These are phyloP conservation scores for Sequoiadendron giganteum DNA, from an alignment of 75 land plant species.

Conservation along the genomic window DNA sequence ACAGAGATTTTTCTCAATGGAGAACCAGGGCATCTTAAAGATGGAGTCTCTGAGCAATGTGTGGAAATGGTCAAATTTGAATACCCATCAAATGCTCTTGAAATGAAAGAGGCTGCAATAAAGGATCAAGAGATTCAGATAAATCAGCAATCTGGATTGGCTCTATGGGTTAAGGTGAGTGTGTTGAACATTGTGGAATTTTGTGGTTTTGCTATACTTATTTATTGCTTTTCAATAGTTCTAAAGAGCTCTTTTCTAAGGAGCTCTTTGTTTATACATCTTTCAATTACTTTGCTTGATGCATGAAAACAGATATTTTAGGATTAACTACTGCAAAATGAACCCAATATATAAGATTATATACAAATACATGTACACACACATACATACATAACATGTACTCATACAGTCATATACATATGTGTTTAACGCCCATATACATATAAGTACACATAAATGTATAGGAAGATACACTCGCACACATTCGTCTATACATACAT, in stretches of 20 bases:
- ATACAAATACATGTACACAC: too few species aligned
- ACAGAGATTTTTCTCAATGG: background rate
- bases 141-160: background rate
- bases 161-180: conserved; percentile 6
- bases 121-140: background rate
- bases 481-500: background rate
- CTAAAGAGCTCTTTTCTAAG: too few species aligned
- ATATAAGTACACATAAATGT: background rate
- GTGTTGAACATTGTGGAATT: background rate
- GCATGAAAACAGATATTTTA: background rate
- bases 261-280: background rate
- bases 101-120: background rate
- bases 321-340: background rate
- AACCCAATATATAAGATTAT: background rate
- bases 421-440: background rate
- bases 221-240: background rate
- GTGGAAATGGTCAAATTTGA: background rate
- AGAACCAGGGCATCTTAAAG: background rate
- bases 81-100: background rate
- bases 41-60: background rate
- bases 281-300: background rate
- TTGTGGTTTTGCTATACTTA: background rate
- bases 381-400: too few species aligned
- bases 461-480: background rate
- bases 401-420: background rate